Base-by-base conservation (phyloP, 2,329 filamentous ascomycete species). In the Dothistroma septosporum region DNA sequence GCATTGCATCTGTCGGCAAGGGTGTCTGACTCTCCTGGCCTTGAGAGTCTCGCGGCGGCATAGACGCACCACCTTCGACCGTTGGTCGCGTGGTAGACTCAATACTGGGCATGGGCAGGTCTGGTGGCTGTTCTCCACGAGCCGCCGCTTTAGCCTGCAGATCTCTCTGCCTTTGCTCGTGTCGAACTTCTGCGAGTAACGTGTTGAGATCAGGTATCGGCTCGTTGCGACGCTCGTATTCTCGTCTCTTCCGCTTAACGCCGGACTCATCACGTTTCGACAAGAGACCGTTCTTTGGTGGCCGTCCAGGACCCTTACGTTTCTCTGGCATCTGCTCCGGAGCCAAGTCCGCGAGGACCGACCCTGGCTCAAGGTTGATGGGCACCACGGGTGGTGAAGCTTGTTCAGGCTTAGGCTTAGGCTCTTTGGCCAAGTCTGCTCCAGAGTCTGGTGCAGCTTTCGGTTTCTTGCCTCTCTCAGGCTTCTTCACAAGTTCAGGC, bases 281-380 rank as follows among this genome's bases (percentile, higher is more conserved):
- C 85, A 92, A 90, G 71, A 91, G 83, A 31, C 90, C 90, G 69
- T 92, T 89, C 77, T 92, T 92, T 0, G 90, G 90, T 21, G 90
- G 90, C 57, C 90, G 80, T n/a, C 90, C 90, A 10, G 90, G 90
- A 14, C 90, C 90, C 66, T 89, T 86, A 64, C 88, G 87, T 75
- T 85, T 88, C 31, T 85, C 83, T 32, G 85, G 75, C 6, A 80
- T 75, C 48, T 75, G 68, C 44, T 70, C 71, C 6, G 68, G 66
- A 9, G 70, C 66, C 14, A 73, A 62, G 46, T 67, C 69, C 41
- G 68, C 70, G 44, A 74, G 65, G 16, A 70, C 67, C 4, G 73
- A 73, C 24, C 68, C 71, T 9, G 70, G 62, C 52, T 72, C 67
- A 32, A 72, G 64, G 16, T 60, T 60, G 44, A 61, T 57, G 14